A percentile compares a stretch with the other conserved stretches of the same genome.
These are phyloP conservation scores for Psophocarpus tetragonolobus DNA, from an alignment of 306 rosid species.

Conservation along the genomic window DNA sequence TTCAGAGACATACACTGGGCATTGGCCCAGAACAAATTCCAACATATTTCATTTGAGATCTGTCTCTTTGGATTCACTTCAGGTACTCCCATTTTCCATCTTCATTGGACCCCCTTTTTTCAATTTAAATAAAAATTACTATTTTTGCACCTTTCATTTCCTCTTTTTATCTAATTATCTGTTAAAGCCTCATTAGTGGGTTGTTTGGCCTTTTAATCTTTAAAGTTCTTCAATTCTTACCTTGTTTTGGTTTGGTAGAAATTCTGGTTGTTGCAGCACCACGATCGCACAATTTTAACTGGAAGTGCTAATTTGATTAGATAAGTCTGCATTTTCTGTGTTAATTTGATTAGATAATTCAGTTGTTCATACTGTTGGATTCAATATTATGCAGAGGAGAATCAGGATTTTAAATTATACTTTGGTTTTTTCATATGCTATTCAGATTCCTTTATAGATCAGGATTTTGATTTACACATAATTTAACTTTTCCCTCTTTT, in stretches of 20 bases:
- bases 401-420: constrained; percentile 1
- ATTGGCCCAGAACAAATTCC: constrained; percentile 22
- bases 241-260: not conserved
- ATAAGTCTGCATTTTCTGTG: not conserved
- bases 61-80: constrained; percentile 48
- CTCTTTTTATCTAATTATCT: no score
- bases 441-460: constrained; percentile 5
- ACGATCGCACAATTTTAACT: constrained; percentile 28
- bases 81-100: constrained; percentile 50
- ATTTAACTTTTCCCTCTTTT: not conserved
- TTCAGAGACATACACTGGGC: constrained; percentile 17
- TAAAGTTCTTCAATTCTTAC: not conserved
- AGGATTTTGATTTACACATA: not conserved
- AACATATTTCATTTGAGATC: constrained; percentile 56
- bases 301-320: constrained; percentile 18
- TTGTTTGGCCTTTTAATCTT: not conserved
- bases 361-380: constrained; percentile 6
- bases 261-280: constrained; percentile 7
- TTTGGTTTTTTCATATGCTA: not conserved
- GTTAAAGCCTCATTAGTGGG: no score
- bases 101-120: not conserved
- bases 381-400: not conserved
- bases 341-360: constrained; percentile 5
- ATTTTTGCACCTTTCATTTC: constrained; percentile 16
- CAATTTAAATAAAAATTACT: not conserved